These are phyloP conservation scores for Plasmodium relictum DNA, from an alignment of 169 alveolate genomes.

Conservation along the genomic window DNA sequence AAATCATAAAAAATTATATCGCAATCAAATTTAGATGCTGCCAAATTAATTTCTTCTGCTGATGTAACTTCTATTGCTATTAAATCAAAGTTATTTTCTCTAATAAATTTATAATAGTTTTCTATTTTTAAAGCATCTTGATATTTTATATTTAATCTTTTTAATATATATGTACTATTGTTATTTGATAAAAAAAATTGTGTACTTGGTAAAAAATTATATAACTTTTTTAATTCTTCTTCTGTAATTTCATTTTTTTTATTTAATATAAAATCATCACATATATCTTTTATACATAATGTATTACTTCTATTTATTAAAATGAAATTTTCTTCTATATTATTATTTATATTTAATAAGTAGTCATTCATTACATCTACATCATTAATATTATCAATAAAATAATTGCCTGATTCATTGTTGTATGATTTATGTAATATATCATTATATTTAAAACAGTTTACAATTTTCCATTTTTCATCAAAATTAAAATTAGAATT, in stretches of 20 bases:
- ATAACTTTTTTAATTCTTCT: constrained; percentile 5
- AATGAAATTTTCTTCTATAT: constrained; percentile 25
- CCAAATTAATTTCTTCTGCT: constrained; percentile 15
- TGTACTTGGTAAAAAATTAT: background rate
- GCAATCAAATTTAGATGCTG: constrained; percentile 37
- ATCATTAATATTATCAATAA: constrained; percentile 22
- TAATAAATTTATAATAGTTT: constrained; percentile 22
- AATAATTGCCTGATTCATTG: constrained; percentile 21
- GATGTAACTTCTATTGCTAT: constrained; percentile 32
- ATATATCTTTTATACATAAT: constrained; percentile 41
- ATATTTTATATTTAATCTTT: constrained; percentile 58
- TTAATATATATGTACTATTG: constrained; percentile 32
- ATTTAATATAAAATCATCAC: constrained; percentile 64
- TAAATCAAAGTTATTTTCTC: constrained; percentile 19
- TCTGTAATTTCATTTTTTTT: constrained; percentile 13
- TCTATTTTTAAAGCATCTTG: constrained; percentile 28
- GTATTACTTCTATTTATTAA: constrained; percentile 48
- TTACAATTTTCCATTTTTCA: constrained; percentile 38
- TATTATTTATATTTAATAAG: constrained; percentile 30
- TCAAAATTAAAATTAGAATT: background rate
- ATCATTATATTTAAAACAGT: constrained; percentile 8
- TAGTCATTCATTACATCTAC: constrained; percentile 12
- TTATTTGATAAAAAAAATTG: constrained; percentile 6
- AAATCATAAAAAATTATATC: constrained; percentile 51
- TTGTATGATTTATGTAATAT: background rate